Base-by-base conservation (phyloP, 2,329 filamentous ascomycete species). In the Penicillium glabrum region DNA sequence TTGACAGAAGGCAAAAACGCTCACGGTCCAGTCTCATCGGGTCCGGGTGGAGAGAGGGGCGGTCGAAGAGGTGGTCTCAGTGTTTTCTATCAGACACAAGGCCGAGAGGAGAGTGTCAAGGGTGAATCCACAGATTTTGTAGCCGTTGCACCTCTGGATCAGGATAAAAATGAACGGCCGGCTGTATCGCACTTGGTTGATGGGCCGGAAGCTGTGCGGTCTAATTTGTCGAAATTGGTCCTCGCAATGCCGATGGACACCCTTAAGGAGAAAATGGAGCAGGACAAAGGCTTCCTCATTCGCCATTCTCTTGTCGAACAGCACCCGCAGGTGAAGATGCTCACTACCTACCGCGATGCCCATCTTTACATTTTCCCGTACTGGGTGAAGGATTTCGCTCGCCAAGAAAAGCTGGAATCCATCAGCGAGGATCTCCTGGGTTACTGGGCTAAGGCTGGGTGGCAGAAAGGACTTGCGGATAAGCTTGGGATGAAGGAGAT, bases 321-420 rank as follows among this genome's bases (percentile, higher is more conserved):
- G 62, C 88, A 96, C 68, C 86, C 90, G 10, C 85, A 86, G 33
- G 81, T 96, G 43, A 88, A 88, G 65, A 89, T 97, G 82, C 82
- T 93, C 58, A 93, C 87, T 14, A 91, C 88, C 4, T 89, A 96
- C 72, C 86, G 95, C 43, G 93, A 98, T 72, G 90, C 93, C 0
- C 93, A 98, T 70, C 89, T 98, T 56, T 99, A 99, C 75, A 86
- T 99, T 61, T 90, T 99, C 64, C 95, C 95, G 0, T 86, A 86
- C 63, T 98, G 95, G 93, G 84, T 96, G 9, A 84, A 96, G 67
- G 88, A 96, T 53, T 89, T 96, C 43, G 84, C 85, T 56, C 80
- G 83, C 60, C 96, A 97, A 67, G 88, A 93, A 29, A 86, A 84
- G 11, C 85, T 99, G 61, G 90, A 96, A 67, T 96, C 88, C 54